Evolutionary conservation across 2,329 filamentous ascomycete genomes (phyloP), one percentile per base, ranked within the genome.

Genomic region (Nannizzia gypsea): DNA sequence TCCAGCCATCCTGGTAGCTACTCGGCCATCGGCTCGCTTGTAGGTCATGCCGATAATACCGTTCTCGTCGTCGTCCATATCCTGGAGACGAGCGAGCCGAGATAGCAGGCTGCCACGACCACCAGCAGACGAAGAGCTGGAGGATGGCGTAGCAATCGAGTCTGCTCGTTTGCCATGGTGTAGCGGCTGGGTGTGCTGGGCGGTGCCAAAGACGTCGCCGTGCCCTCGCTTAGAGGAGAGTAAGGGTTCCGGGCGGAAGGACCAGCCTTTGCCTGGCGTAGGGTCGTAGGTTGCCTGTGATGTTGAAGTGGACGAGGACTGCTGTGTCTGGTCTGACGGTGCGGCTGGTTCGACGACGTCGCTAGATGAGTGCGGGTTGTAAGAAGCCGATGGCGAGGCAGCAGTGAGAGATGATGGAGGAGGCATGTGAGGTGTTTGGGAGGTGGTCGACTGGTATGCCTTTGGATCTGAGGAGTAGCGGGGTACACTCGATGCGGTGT

Each of bases 111-210:
- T 50, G 36, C 22, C 15, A 34, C 61, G 4, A 26, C 26, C 24
- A 24, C 11, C 13, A 52, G 20, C 17, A 50, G 44, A 8, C 3
- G 52, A 17, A 24, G n/a, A n/a, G n/a, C 4, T 15, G n/a, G 56
- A 17, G 36, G 60, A 11, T 64, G 66, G 59, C 64, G 68, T 63
- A 46, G 60, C 38, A 26, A 73, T 66, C 36, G 64, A 59, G 58
- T 73, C 71, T 6, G 76, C 76, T 28, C 76, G 73, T 70, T 72
- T 73, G 57, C 76, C 75, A 62, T 78, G 76, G 62, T 72, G 68
- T 28, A 78, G 70, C 1, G 74, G 67, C 46, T 72, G 69, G 2
- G 72, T 69, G 50, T 72, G 75, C 61, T 67, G 67, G 57, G 48
- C 60, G 38, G 62, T 57, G 3, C 73, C 72, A 59, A 75, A 75